Conservation (phyloP, 2,329 filamentous ascomycete species). For the Venturia pyrina region DNA sequence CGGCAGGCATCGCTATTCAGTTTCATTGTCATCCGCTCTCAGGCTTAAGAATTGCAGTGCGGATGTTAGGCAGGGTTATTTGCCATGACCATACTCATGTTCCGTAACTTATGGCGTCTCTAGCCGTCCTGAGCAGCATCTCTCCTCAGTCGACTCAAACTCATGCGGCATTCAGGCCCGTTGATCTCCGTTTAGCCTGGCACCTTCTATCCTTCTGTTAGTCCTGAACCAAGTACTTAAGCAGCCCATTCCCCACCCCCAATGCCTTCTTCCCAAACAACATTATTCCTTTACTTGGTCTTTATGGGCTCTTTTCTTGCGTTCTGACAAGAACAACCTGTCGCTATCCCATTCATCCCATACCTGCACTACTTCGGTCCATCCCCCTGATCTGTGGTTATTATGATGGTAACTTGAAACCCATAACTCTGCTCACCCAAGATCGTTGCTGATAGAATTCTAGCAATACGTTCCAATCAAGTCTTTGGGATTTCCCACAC, state of each 20-base stretch:
- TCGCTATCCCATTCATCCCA: not conserved
- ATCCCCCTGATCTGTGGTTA: not conserved
- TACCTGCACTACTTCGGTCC: not conserved
- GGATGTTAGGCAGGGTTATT: not conserved
- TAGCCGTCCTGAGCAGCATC: not conserved
- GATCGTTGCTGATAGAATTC: not conserved
- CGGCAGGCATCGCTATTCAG: not conserved
- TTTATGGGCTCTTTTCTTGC: not conserved
- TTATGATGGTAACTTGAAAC: not conserved
- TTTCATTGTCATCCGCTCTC: not conserved
- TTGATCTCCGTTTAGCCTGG: not conserved
- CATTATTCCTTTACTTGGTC: not conserved
- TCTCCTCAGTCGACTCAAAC: not conserved
- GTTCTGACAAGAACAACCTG: not conserved
- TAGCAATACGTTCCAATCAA: not conserved
- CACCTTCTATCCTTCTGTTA: not conserved
- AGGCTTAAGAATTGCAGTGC: not conserved
- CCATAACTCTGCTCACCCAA: not conserved
- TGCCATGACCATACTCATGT: not conserved
- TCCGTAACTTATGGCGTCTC: not conserved
- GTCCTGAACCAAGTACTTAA: not conserved
- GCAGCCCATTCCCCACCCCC: not conserved
- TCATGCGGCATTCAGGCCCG: not conserved
- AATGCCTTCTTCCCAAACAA: not conserved
- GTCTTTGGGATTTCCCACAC: not conserved